A percentile compares a stretch with the other conserved stretches of the same genome.
These are phyloP conservation scores for Diaporthe citrichinensis DNA, from an alignment of 2,329 filamentous ascomycete genomes.

Conservation along the genomic window DNA sequence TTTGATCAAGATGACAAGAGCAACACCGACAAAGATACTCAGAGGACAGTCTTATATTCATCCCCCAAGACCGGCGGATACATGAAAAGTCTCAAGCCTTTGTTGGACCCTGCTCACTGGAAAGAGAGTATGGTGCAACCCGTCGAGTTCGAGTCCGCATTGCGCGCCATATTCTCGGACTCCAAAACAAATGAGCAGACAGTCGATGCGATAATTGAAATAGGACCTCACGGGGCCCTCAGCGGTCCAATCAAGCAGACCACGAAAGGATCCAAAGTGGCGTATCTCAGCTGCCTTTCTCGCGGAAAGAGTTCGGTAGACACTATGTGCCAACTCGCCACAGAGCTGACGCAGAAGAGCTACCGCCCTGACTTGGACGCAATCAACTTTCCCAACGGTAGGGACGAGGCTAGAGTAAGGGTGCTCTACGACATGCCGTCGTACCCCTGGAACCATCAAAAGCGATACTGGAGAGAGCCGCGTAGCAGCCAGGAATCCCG, in stretches of 20 bases:
- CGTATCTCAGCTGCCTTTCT: neutral
- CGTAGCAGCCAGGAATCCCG: neutral
- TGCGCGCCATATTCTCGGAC: neutral
- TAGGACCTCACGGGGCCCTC: neutral
- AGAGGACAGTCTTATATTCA: neutral
- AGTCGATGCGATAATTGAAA: neutral
- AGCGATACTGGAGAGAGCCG: neutral
- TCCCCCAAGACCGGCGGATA: neutral
- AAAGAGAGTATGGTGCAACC: neutral
- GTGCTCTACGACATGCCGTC: neutral
- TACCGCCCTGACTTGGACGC: neutral
- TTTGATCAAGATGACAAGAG: too few relatives aligned
- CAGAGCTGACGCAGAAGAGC: neutral
- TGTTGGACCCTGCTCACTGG: neutral
- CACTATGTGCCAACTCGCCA: neutral
- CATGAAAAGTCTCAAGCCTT: neutral
- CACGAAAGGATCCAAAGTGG: neutral
- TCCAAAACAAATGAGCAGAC: neutral
- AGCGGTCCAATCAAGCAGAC: neutral
- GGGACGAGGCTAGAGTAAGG: neutral
- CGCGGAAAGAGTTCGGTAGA: neutral
- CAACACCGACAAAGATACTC: too few relatives aligned
- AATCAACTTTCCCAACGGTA: neutral
- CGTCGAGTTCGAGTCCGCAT: neutral
- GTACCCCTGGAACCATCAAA: neutral